Conservation (phyloP, 768 basidiomycete species). For the Mycena rosella region DNA sequence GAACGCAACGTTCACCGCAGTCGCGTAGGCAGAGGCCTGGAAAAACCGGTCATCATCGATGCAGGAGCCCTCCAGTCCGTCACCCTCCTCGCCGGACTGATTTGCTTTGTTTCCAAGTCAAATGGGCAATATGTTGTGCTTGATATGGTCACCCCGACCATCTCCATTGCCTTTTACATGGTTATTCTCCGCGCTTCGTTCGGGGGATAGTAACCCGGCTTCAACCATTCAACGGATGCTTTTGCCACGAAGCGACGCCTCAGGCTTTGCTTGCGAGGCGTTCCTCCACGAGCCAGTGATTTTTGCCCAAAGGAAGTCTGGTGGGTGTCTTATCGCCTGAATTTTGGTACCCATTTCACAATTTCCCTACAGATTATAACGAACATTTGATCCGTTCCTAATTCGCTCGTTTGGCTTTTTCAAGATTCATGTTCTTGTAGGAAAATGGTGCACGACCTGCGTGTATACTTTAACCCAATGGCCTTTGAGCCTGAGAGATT, state of each 20-base stretch:
- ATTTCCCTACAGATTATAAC: constrained; percentile 37
- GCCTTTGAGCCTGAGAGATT: constrained; percentile 63
- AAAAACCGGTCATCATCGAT: constrained; percentile 49
- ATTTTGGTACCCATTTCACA: background rate
- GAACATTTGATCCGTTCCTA: constrained; percentile 47
- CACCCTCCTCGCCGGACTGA: constrained; percentile 48
- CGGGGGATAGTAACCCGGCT: too few relatives aligned
- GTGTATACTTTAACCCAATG: constrained; percentile 57
- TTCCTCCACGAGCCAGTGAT: constrained; percentile 58
- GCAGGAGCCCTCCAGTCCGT: constrained; percentile 53
- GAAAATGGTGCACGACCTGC: constrained; percentile 59
- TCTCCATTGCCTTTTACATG: constrained; percentile 59
- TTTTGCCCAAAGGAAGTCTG: constrained; percentile 56
- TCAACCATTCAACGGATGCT: background rate
- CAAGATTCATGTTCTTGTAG: constrained; percentile 30
- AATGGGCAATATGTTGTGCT: constrained; percentile 51
- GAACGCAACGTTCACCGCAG: constrained; percentile 43
- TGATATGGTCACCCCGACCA: constrained; percentile 54
- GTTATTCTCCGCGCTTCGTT: constrained; percentile 52
- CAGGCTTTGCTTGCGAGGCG: constrained; percentile 40
- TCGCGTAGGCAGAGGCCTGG: constrained; percentile 32
- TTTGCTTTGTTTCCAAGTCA: constrained; percentile 43
- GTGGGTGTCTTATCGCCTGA: too few relatives aligned
- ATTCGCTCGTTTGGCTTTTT: constrained; percentile 4
- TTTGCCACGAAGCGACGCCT: background rate